Percentiles rank a stretch among this genome's conserved stretches.
Evolutionary conservation across 495 filamentous ascomycete genomes (phyloP).

Genomic region (Talaromyces liani): DNA sequence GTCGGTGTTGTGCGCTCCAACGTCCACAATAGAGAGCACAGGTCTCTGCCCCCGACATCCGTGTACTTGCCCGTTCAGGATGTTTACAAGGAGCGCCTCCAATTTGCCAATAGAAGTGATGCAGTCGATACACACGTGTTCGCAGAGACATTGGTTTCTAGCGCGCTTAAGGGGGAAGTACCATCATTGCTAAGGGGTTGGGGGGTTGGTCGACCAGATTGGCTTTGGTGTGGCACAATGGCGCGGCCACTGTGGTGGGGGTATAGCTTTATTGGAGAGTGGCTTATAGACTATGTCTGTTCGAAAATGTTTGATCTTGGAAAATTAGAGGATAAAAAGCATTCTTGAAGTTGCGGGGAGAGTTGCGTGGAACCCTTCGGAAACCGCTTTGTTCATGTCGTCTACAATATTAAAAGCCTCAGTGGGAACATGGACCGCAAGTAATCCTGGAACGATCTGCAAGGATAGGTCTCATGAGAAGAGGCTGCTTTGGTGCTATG

Average conservation of each 20-base stretch:
- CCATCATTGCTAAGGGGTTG: not conserved
- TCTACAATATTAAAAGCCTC: not conserved
- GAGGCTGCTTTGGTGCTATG: not conserved
- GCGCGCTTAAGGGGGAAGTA: not conserved
- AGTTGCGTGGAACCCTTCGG: not conserved
- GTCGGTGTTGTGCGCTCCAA: slow-evolving; percentile 11
- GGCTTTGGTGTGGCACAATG: not conserved
- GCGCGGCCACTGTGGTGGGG: not conserved
- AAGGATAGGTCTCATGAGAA: too few relatives aligned
- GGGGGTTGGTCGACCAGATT: not conserved
- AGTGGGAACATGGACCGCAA: too few relatives aligned
- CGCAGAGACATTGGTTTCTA: not conserved
- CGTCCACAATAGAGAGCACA: not conserved
- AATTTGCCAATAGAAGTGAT: not conserved
- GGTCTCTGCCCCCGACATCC: not conserved
- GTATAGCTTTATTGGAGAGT: not conserved
- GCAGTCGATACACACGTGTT: not conserved
- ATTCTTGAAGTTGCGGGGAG: not conserved
- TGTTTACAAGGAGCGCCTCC: not conserved
- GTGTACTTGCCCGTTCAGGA: not conserved
- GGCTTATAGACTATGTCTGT: not conserved
- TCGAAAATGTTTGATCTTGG: not conserved
- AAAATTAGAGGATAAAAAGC: not conserved
- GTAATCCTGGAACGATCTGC: too few relatives aligned
- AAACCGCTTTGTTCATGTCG: not conserved